phyloP scores from a whole-genome alignment of 2,329 filamentous ascomycete genomes.

The Colletotrichum trifolii region DNA sequence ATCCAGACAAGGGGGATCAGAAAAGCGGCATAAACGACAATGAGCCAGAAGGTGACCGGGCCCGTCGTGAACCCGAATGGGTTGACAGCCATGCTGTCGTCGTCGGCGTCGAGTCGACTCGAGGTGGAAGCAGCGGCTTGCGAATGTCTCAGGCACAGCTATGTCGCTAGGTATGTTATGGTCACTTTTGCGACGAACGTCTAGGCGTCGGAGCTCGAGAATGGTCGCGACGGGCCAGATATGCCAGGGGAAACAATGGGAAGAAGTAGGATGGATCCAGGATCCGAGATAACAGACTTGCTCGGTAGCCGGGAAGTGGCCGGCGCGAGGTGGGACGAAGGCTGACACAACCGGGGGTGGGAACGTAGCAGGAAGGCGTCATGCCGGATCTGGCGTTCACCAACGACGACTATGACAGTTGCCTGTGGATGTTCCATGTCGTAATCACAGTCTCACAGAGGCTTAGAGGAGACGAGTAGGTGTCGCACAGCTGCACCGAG shows the following conservation, averaged over 20 bases:
- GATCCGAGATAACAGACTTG: neutral
- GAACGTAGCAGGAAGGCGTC: slow-evolving; percentile 22
- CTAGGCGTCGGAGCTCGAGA: too few species aligned
- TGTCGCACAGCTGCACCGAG: neutral
- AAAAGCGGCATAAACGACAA: slow-evolving; percentile 80
- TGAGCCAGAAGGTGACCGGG: slow-evolving; percentile 84
- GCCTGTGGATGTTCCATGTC: slow-evolving; percentile 21
- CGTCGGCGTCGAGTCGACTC: neutral
- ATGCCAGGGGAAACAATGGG: too few species aligned
- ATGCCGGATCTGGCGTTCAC: slow-evolving; percentile 18
- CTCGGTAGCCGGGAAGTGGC: neutral
- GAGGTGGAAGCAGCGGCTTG: neutral
- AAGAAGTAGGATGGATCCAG: too few species aligned
- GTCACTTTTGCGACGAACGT: too few species aligned
- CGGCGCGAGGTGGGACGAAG: neutral
- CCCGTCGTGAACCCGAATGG: slow-evolving; percentile 82
- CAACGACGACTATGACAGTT: neutral
- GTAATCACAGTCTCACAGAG: neutral
- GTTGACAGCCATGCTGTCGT: slow-evolving; percentile 44
- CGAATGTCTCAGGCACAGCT: neutral
- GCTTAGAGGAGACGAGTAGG: too few species aligned
- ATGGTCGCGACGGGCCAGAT: too few species aligned
- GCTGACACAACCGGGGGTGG: slow-evolving; percentile 10
- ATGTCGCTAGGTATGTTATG: too few species aligned
- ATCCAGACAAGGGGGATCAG: slow-evolving; percentile 77